Evolutionary conservation across 768 basidiomycete species (phyloP).

Genomic region (Lentinula guzmanii): DNA sequence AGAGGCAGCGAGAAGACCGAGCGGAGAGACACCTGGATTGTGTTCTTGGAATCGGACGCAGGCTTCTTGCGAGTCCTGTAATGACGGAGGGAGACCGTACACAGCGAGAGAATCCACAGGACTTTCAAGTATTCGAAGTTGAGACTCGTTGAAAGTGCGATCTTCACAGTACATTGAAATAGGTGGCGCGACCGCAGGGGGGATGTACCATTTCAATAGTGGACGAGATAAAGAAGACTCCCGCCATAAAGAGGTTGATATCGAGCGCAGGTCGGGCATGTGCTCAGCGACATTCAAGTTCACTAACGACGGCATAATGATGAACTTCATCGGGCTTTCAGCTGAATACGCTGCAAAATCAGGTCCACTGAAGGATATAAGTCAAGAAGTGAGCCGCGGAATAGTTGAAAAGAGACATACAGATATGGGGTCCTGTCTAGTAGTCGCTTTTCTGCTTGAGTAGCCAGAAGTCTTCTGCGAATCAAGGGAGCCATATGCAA

Average conservation of each 20-base stretch:
- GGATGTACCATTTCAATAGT: slow-evolving; percentile 78
- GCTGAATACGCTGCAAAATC: slow-evolving; percentile 39
- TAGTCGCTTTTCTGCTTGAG: slow-evolving; percentile 36
- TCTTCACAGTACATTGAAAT: slow-evolving; percentile 68
- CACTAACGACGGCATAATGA: slow-evolving; percentile 20
- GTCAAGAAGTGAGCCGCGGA: slow-evolving; percentile 2
- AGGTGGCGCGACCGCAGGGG: slow-evolving; percentile 81
- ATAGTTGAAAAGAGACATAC: neutral
- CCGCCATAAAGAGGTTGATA: slow-evolving; percentile 58
- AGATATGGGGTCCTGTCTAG: slow-evolving; percentile 34
- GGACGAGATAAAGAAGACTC: slow-evolving; percentile 79
- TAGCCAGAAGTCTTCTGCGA: slow-evolving; percentile 42
- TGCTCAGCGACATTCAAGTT: slow-evolving; percentile 30
- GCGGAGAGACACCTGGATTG: slow-evolving; percentile 55
- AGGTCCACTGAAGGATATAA: slow-evolving; percentile 37
- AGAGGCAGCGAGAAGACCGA: slow-evolving; percentile 65
- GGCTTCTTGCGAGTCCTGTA: slow-evolving; percentile 53
- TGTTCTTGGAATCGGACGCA: slow-evolving; percentile 38
- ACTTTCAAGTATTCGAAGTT: slow-evolving; percentile 54
- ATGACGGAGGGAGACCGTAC: slow-evolving; percentile 73
- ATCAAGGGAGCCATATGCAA: slow-evolving; percentile 59
- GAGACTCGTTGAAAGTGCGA: slow-evolving; percentile 73
- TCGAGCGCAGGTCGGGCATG: slow-evolving; percentile 52
- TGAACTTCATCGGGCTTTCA: slow-evolving; percentile 29
- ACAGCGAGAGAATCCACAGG: slow-evolving; percentile 72